A percentile compares a stretch with the other conserved stretches of the same genome.
These are phyloP conservation scores for Apium graveolens DNA, from an alignment of 129 eudicot genomes.

Conservation along the genomic window DNA sequence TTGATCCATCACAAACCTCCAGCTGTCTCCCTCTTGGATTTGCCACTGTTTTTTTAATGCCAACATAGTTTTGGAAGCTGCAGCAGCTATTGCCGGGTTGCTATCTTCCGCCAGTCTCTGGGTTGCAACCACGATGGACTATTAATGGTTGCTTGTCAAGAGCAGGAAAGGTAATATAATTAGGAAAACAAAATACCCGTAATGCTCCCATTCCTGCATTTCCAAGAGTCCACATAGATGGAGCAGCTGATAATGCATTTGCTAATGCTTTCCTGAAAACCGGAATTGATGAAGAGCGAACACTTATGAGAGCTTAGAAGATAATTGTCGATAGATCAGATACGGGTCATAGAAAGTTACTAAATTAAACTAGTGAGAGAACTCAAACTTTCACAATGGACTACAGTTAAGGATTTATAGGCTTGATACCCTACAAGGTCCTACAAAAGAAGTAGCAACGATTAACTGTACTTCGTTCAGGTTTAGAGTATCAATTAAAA, in stretches of 20 bases:
- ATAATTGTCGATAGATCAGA: background rate
- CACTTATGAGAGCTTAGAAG: background rate
- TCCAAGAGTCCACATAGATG: constrained; percentile 99
- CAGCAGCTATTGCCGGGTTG: constrained; percentile 89
- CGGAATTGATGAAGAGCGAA: background rate
- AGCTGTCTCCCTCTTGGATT: constrained; percentile 90
- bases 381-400: background rate
- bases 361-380: background rate
- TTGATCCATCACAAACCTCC: constrained; percentile 79
- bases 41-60: constrained; percentile 95
- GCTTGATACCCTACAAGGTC: background rate
- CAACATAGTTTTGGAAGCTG: constrained; percentile 74
- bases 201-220: constrained; percentile 99
- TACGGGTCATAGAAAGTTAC: background rate
- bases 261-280: constrained; percentile 81
- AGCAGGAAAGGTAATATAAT: background rate
- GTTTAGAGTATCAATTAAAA: background rate
- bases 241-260: constrained; percentile 91
- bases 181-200: constrained; percentile 47
- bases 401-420: background rate
- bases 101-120: constrained; percentile 95
- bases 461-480: background rate
- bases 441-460: background rate
- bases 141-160: background rate
- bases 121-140: constrained; percentile 7